Percentiles rank a stretch among this genome's conserved stretches.
These are phyloP conservation scores for Ziziphus jujuba DNA, from an alignment of 306 rosid species.

Conservation along the genomic window DNA sequence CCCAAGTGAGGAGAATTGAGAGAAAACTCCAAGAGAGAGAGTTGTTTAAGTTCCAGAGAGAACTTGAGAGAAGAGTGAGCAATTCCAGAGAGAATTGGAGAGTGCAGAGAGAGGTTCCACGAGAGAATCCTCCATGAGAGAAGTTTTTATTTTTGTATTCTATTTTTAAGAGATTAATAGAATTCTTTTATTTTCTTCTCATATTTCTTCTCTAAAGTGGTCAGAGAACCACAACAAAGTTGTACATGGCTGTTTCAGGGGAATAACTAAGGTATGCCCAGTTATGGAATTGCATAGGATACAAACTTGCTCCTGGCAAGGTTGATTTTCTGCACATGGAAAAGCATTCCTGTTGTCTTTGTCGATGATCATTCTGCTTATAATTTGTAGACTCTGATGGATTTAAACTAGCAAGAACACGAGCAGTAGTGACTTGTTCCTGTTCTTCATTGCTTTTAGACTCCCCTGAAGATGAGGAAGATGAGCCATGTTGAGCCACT, in stretches of 20 bases:
- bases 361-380: slow-evolving; percentile 30
- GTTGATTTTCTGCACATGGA: slow-evolving; percentile 34
- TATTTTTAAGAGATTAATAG: too few relatives aligned
- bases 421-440: slow-evolving; percentile 66
- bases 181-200: too few relatives aligned
- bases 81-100: too few relatives aligned
- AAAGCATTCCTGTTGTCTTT: slow-evolving; percentile 31
- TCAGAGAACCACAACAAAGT: too few relatives aligned
- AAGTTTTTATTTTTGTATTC: too few relatives aligned
- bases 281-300: slow-evolving; percentile 46
- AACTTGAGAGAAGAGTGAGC: too few relatives aligned
- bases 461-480: slow-evolving; percentile 42
- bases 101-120: too few relatives aligned
- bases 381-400: slow-evolving; percentile 35
- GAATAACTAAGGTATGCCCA: slow-evolving; percentile 49
- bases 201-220: too few relatives aligned
- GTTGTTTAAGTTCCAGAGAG: too few relatives aligned
- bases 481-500: slow-evolving; percentile 59
- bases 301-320: slow-evolving; percentile 35
- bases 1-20: too few relatives aligned
- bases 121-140: too few relatives aligned
- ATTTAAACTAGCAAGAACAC: slow-evolving; percentile 51
- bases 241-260: slow-evolving; percentile 56
- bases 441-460: slow-evolving; percentile 57
- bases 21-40: too few relatives aligned